Percentiles rank a stretch among this genome's conserved stretches.
Evolutionary conservation across 208 protist genomes (phyloP).

Genomic region (Herpetomonas muscarum): DNA sequence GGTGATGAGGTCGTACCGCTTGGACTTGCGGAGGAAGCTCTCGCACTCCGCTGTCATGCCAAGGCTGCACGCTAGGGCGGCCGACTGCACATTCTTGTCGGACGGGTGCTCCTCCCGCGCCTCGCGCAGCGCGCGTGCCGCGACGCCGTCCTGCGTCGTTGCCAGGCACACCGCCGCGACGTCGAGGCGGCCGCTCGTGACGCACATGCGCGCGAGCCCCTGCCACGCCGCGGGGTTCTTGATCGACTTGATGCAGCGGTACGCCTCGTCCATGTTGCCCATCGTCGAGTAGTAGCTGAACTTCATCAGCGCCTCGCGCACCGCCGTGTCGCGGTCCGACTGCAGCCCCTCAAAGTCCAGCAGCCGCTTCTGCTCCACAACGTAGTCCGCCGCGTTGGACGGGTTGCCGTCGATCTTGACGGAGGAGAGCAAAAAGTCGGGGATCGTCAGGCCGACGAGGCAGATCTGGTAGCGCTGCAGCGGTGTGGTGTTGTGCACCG

Average conservation of each 20-base stretch:
- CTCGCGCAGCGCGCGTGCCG: slow-evolving; percentile 85
- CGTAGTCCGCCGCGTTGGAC: slow-evolving; percentile 77
- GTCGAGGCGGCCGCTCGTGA: slow-evolving; percentile 91
- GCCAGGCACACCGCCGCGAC: slow-evolving; percentile 93
- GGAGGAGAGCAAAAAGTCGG: slow-evolving; percentile 87
- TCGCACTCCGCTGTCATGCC: slow-evolving; percentile 93
- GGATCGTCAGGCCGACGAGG: slow-evolving; percentile 90
- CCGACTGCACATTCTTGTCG: slow-evolving; percentile 89
- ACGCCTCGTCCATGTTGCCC: slow-evolving; percentile 98
- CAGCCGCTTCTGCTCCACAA: slow-evolving; percentile 87
- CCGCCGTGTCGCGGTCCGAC: slow-evolving; percentile 78
- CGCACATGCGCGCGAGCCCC: slow-evolving; percentile 95
- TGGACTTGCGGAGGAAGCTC: slow-evolving; percentile 62
- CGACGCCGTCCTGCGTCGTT: slow-evolving; percentile 92
- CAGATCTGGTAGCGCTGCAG: slow-evolving; percentile 83
- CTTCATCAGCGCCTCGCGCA: slow-evolving; percentile 92
- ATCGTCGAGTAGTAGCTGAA: slow-evolving; percentile 96
- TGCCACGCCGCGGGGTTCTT: slow-evolving; percentile 92
- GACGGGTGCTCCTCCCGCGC: slow-evolving; percentile 73
- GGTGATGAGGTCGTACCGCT: slow-evolving; percentile 93
- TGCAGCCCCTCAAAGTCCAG: slow-evolving; percentile 93
- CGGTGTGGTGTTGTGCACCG: slow-evolving; percentile 76
- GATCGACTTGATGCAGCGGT: slow-evolving; percentile 94
- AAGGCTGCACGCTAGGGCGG: slow-evolving; percentile 93
- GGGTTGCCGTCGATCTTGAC: slow-evolving; percentile 80